These are phyloP conservation scores for Komagataella pastoris DNA, from an alignment of 805 yeast genomes.

Conservation along the genomic window DNA sequence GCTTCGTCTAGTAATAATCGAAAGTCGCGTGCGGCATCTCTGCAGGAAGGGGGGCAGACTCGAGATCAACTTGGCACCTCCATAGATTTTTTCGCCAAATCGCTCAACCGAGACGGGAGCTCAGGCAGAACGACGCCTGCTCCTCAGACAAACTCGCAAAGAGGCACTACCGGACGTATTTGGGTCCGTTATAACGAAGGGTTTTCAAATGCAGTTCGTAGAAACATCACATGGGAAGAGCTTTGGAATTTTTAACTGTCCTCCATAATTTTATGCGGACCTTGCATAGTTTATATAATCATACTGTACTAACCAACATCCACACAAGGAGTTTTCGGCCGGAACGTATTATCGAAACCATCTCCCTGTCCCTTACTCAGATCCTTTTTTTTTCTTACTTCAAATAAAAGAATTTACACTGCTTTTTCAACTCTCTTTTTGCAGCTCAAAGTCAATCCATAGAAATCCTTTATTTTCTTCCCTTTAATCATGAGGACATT, in stretches of 20 bases:
- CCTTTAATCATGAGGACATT: background rate
- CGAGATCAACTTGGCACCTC: background rate
- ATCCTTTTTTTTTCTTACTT: background rate
- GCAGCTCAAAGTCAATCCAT: background rate
- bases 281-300: background rate
- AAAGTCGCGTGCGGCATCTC: background rate
- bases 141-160: slow-evolving; percentile 17
- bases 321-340: background rate
- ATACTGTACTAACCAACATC: background rate
- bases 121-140: background rate
- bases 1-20: background rate
- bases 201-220: slow-evolving; percentile 81
- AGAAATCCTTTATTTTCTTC: background rate
- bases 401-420: background rate
- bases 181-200: slow-evolving; percentile 95
- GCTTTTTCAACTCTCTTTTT: background rate
- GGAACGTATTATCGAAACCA: background rate
- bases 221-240: slow-evolving; percentile 65
- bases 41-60: background rate
- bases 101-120: background rate
- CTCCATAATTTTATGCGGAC: background rate
- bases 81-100: background rate
- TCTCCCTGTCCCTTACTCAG: background rate
- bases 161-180: slow-evolving; percentile 28
- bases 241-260: slow-evolving; percentile 19